Evolutionary conservation across 495 filamentous ascomycete genomes (phyloP), one percentile per base, ranked within the genome.

Genomic region (Cercophora samala): DNA sequence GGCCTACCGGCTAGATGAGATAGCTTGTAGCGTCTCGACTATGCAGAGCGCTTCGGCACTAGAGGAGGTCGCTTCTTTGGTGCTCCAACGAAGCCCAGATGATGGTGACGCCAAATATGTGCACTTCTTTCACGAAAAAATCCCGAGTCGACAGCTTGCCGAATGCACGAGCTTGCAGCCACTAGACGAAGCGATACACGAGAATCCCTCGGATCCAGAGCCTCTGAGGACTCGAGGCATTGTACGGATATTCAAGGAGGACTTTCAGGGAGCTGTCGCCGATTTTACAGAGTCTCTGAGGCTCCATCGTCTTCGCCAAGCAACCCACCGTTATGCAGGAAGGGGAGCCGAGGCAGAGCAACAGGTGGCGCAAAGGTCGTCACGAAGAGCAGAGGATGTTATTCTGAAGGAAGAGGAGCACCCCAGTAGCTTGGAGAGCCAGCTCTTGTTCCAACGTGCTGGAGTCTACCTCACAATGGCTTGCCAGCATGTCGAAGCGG

Each of bases 61-160:
- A 6, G 91, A 93, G 73, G 89, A 92, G 60, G 91, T 93, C 3
- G 91, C 89, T n/a, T 81, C 84, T 21, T 82, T 88, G 61, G 91
- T 93, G 19, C 76, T 93, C 59, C 86, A 89, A 72, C 80, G 91
- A 60, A 86, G 82, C 61, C 78, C 85, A 0, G 71, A 82, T 23
- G 85, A 91, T 68, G 74, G 81, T 11, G 90, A 93, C 69, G 91
- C 89, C 29, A 90, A 89, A 69, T 93, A 93, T 67, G 91, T 93
- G 4, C 89, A 93, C 70, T 93, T 93, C 77, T 93, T 93, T 74
- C 91, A 93, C 77, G 91, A 93, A 72, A 93, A 93, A 81, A 93
- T 93, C 52, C 91, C 91, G 1, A 89, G 85, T 15, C 80, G 91
- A 25, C 89, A 90, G 77, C 82, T 93, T 68, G 90, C 88, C 59